Conservation (phyloP, 352 stramenopile species). For the Poterioochromonas sp. region DNA sequence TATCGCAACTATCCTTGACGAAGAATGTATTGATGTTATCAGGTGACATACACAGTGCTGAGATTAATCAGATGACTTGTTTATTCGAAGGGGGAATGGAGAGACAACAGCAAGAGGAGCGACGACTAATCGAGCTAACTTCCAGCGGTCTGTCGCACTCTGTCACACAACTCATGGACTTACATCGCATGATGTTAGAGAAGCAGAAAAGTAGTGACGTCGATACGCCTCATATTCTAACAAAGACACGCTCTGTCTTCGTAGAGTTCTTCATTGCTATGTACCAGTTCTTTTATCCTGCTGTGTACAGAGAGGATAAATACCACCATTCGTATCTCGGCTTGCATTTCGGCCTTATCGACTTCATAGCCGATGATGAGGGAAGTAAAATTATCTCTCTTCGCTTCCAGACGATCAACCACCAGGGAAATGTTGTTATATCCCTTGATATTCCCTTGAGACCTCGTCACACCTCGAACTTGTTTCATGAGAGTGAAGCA, state of each 20-base stretch:
- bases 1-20: slow-evolving; percentile 54
- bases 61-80: slow-evolving; percentile 71
- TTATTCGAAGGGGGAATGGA: not conserved
- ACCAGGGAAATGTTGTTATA: not conserved
- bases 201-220: not conserved
- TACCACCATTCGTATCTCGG: not conserved
- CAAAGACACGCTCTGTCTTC: not conserved
- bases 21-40: slow-evolving; percentile 68
- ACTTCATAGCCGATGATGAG: not conserved
- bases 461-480: not conserved
- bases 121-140: slow-evolving; percentile 36
- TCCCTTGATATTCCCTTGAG: not conserved
- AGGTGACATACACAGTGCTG: slow-evolving; percentile 71
- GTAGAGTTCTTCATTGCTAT: not conserved
- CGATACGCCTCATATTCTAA: not conserved
- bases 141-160: slow-evolving; percentile 42
- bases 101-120: not conserved
- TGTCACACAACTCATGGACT: not conserved
- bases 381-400: not conserved
- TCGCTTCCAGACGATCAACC: not conserved
- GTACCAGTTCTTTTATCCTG: not conserved
- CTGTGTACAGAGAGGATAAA: not conserved
- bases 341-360: not conserved
- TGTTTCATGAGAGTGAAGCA: not conserved
- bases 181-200: not conserved